Base-by-base conservation (phyloP, 1,284 basidiomycete genomes). In the Fomitopsis betulina region DNA sequence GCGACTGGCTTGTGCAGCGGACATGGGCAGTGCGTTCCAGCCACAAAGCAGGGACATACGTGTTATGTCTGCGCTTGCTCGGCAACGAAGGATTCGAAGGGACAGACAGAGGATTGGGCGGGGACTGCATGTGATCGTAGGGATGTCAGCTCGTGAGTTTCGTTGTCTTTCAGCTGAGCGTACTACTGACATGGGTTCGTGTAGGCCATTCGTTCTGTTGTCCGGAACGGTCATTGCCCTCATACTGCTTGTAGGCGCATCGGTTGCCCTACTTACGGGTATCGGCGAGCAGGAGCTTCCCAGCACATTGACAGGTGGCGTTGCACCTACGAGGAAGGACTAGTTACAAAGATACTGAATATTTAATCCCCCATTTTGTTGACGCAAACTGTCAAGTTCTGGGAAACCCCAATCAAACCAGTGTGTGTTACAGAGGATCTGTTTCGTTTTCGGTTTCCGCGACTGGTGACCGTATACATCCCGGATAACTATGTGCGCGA, bases 61-160 rank as follows among this genome's bases (percentile, higher is more conserved):
- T 93, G 91, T 70, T 93, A 83, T 66, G 81, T 89, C 2, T 93
- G 91, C 68, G 75, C 80, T 9, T 93, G 91, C 66, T 70, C 74
- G 2, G 72, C 75, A 10, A 88, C 87, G 27, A 75, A 72, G 58
- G 74, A 75, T 55, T 62, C 65, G 47, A 70, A 79, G 54, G 79
- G 84, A 8, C 79, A 83, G 68, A 83, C 79, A 4, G 80, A 85
- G 63, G 72, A 73, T 32, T 93, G 90, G 89, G 89, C 81, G 0
- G 91, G 91, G 5, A 78, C 80, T 57, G 80, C 76, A 60, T 93
- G 91, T 65, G 84, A 93, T 75, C 80, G 85, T 63, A 83, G 83
- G 72, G 91, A 93, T 67, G 73, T 93, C 50, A 91, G 89, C 76
- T 81, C 81, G 89, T 91, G 68, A 67, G 88, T 51, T 35, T 47